Percentiles rank a stretch among this genome's conserved stretches.
Evolutionary conservation across 495 filamentous ascomycete species (phyloP).

Genomic region (Aspergillus mulundensis): DNA sequence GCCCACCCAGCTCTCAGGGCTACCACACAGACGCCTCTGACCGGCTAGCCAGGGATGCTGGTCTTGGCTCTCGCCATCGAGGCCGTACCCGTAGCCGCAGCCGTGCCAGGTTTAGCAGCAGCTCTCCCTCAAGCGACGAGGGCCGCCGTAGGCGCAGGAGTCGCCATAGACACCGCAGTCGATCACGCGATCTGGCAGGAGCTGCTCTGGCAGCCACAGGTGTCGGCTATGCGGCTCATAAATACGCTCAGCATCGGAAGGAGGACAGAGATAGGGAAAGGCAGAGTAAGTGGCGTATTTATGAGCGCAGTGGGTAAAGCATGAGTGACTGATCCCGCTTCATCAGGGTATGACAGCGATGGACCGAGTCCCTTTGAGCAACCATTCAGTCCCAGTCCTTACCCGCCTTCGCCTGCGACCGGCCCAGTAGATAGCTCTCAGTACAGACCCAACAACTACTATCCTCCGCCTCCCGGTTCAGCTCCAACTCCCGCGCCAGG

Average conservation of each 20-base stretch:
- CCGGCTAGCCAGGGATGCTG: slow-evolving; percentile 11
- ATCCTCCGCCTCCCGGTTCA: slow-evolving; percentile 43
- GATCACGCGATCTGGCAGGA: slow-evolving; percentile 60
- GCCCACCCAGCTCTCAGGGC: slow-evolving; percentile 34
- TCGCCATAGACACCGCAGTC: slow-evolving; percentile 52
- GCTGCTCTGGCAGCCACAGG: slow-evolving; percentile 68
- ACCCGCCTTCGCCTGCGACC: slow-evolving; percentile 30
- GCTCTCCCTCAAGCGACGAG: slow-evolving; percentile 42
- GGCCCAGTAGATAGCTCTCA: slow-evolving; percentile 26
- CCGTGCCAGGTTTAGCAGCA: slow-evolving; percentile 37
- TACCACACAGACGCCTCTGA: slow-evolving; percentile 42
- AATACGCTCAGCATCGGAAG: slow-evolving; percentile 58
- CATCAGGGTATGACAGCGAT: slow-evolving; percentile 32
- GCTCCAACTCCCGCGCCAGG: slow-evolving; percentile 27
- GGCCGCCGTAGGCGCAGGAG: slow-evolving; percentile 36
- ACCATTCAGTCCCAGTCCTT: slow-evolving; percentile 41
- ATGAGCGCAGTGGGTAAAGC: background rate
- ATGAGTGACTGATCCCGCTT: slow-evolving; percentile 3
- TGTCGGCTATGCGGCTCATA: slow-evolving; percentile 72
- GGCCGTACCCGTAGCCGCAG: slow-evolving; percentile 37
- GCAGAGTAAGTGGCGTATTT: slow-evolving; percentile 19
- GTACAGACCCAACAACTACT: slow-evolving; percentile 41
- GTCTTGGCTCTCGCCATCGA: slow-evolving; percentile 29
- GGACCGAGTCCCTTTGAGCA: slow-evolving; percentile 38
- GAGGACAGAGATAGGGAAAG: slow-evolving; percentile 32